Percentiles rank a stretch among this genome's conserved stretches.
phyloP scores from a whole-genome alignment of 805 yeast species.

The Candida germanica region DNA sequence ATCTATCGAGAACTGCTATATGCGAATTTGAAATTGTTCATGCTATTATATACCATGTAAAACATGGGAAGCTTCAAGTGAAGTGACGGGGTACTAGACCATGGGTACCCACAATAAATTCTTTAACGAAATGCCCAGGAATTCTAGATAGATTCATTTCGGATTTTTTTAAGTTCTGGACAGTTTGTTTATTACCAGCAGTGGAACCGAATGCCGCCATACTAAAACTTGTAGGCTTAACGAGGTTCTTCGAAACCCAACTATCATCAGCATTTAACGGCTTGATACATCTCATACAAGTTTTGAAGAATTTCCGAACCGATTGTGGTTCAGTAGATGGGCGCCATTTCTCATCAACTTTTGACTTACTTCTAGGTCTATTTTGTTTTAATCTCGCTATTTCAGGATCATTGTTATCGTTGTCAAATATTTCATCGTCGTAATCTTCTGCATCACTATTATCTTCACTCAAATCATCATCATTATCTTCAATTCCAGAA shows the following conservation, averaged over 20 bases:
- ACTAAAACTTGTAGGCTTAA: slow-evolving; percentile 31
- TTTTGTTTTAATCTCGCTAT: slow-evolving; percentile 7
- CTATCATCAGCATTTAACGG: slow-evolving; percentile 49
- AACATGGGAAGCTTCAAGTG: too few relatives aligned
- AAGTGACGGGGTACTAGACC: slow-evolving; percentile 29
- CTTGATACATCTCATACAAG: slow-evolving; percentile 55
- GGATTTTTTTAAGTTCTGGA: slow-evolving; percentile 4
- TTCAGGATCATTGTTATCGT: slow-evolving; percentile 12
- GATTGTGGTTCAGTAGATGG: slow-evolving; percentile 39
- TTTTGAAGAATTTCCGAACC: slow-evolving; percentile 40
- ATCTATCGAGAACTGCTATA: too few relatives aligned
- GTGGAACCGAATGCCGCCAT: background rate
- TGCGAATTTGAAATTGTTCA: too few relatives aligned
- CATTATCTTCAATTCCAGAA: slow-evolving; percentile 5
- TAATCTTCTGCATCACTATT: slow-evolving; percentile 3
- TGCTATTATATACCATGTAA: too few relatives aligned
- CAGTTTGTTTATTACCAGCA: background rate
- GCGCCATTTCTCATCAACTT: slow-evolving; percentile 41
- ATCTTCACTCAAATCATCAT: slow-evolving; percentile 7
- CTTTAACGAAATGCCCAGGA: slow-evolving; percentile 33
- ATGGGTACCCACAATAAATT: slow-evolving; percentile 34
- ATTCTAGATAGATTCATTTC: slow-evolving; percentile 16
- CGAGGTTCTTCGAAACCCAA: slow-evolving; percentile 50
- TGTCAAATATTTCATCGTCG: slow-evolving; percentile 12
- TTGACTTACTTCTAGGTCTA: slow-evolving; percentile 6